Evolutionary conservation across 2,329 filamentous ascomycete species (phyloP).

Genomic region (Sarocladium brachiariae): DNA sequence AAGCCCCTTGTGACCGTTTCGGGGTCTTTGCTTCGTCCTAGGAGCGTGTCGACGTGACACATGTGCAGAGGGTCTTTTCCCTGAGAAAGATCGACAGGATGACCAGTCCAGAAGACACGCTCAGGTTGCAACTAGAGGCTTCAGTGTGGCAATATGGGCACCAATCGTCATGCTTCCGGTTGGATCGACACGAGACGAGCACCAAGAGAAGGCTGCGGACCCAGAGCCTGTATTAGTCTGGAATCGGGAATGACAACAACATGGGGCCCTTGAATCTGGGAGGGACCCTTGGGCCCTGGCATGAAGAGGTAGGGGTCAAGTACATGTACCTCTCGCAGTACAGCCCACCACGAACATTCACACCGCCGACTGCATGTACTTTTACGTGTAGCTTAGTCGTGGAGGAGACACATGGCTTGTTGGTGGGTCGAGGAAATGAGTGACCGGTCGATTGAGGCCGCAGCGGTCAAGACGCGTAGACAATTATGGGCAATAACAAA

Average conservation of each 20-base stretch:
- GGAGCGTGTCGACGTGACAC: not conserved
- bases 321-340: too few relatives aligned
- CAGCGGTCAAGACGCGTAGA: slow-evolving; percentile 14
- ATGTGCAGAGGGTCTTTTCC: not conserved
- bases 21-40: not conserved
- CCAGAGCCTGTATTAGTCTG: not conserved
- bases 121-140: not conserved
- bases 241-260: not conserved
- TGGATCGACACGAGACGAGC: slow-evolving; percentile 7
- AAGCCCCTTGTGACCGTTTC: not conserved
- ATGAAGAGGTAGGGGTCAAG: too few relatives aligned
- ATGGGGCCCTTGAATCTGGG: not conserved
- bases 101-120: not conserved
- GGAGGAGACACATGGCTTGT: slow-evolving; percentile 6
- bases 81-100: not conserved
- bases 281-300: slow-evolving; percentile 7
- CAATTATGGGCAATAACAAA: slow-evolving; percentile 8
- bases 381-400: too few relatives aligned
- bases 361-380: too few relatives aligned
- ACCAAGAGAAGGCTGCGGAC: not conserved
- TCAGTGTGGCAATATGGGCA: not conserved
- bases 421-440: slow-evolving; percentile 31
- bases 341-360: too few relatives aligned
- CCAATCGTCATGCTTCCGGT: slow-evolving; percentile 4
- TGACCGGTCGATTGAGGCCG: slow-evolving; percentile 19